Conservation (phyloP, 1,139 yeast species). For the Suhomyces chickasaworum region DNA sequence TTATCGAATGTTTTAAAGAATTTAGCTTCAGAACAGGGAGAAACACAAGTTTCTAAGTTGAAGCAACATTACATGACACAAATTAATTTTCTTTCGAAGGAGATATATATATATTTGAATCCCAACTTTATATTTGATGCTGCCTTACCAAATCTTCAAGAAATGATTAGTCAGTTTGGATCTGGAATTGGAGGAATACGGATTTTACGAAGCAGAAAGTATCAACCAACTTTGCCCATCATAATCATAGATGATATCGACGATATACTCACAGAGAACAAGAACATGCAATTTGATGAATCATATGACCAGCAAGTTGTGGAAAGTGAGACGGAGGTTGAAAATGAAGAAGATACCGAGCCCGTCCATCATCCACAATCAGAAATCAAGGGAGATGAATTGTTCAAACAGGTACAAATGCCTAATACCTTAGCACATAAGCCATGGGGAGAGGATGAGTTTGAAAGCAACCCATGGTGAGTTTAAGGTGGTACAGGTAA, state of each 20-base stretch:
- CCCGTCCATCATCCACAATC: not conserved
- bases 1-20: conserved; percentile 39
- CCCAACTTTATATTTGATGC: conserved; percentile 53
- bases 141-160: conserved; percentile 59
- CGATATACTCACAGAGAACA: conserved; percentile 47
- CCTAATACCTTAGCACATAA: conserved; percentile 57
- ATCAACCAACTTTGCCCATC: conserved; percentile 65
- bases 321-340: conserved; percentile 17
- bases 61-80: conserved; percentile 49
- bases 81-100: conserved; percentile 42
- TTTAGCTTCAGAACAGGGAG: conserved; percentile 42
- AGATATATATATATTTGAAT: conserved; percentile 48
- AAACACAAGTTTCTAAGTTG: conserved; percentile 34
- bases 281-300: conserved; percentile 32
- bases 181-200: conserved; percentile 59
- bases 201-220: conserved; percentile 47
- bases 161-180: conserved; percentile 62
- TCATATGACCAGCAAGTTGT: conserved; percentile 39
- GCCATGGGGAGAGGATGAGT: conserved; percentile 46
- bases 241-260: conserved; percentile 63
- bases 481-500: not conserved
- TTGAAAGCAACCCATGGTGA: conserved; percentile 53
- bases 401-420: conserved; percentile 51
- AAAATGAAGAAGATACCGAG: not conserved
- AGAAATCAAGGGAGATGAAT: conserved; percentile 46